These are phyloP conservation scores for Phytophthora aleatoria DNA, from an alignment of 352 stramenopile species.

Conservation along the genomic window DNA sequence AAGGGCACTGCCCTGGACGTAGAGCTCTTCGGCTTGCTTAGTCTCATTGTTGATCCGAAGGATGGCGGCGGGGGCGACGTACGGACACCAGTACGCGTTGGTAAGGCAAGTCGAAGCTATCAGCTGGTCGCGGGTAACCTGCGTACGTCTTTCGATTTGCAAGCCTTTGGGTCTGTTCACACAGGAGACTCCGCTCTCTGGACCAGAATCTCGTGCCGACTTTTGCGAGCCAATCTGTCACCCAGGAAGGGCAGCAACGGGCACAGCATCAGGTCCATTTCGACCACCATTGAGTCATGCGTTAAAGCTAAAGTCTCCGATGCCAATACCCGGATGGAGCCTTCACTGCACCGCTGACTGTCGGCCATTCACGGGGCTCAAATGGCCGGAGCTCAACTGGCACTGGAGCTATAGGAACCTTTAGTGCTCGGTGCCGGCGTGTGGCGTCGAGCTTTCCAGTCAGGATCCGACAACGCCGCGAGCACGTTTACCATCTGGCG, in stretches of 20 bases:
- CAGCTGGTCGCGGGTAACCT: constrained; percentile 19
- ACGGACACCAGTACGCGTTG: constrained; percentile 15
- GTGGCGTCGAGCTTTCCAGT: constrained; percentile 18
- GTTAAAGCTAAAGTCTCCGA: neutral
- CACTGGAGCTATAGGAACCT: constrained; percentile 1
- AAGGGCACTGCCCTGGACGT: constrained; percentile 11
- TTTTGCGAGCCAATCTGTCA: constrained; percentile 35
- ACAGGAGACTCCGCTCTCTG: constrained; percentile 1
- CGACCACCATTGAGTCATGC: constrained; percentile 19
- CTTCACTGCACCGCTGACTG: neutral
- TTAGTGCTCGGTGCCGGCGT: neutral
- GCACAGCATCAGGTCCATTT: constrained; percentile 5
- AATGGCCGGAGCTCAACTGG: constrained; percentile 13
- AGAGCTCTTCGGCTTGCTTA: constrained; percentile 11
- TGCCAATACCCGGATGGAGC: neutral
- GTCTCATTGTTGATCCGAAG: neutral
- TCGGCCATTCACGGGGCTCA: constrained; percentile 6
- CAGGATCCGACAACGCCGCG: constrained; percentile 14
- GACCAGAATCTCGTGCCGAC: constrained; percentile 24
- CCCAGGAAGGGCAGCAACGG: constrained; percentile 24
- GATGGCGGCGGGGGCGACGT: constrained; percentile 16
- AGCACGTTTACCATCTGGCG: constrained; percentile 20
- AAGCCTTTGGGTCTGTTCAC: constrained; percentile 4
- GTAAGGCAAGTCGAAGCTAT: constrained; percentile 21
- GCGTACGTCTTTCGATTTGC: constrained; percentile 17